Conservation (phyloP, 306 rosid genomes). For the Trifolium repens region DNA sequence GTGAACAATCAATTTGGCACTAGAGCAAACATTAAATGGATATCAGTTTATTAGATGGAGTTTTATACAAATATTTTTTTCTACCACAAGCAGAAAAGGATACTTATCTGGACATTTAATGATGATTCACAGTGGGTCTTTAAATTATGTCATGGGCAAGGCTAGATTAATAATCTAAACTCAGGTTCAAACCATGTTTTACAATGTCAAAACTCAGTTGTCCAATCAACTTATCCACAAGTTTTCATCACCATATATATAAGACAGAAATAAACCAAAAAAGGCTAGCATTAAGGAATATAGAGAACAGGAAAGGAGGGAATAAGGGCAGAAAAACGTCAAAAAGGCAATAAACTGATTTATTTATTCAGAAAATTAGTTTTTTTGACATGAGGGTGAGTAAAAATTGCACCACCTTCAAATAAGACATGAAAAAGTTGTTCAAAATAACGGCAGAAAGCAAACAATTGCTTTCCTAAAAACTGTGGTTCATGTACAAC, state of each 20-base stretch:
- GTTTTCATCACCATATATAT: neutral
- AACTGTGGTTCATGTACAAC: neutral
- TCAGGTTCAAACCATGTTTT: slow-evolving; percentile 13
- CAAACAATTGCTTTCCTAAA: neutral
- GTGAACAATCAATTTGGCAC: neutral
- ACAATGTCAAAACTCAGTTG: neutral
- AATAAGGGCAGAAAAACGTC: neutral
- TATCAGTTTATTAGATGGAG: slow-evolving; percentile 7
- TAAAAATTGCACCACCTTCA: neutral
- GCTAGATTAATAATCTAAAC: slow-evolving; percentile 1
- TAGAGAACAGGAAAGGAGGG: neutral
- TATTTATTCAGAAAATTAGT: neutral
- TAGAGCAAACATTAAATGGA: neutral
- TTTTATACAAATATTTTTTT: slow-evolving; percentile 18
- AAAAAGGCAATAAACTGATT: neutral
- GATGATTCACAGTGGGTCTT: neutral
- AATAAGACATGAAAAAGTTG: slow-evolving; percentile 1
- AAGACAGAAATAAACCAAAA: neutral
- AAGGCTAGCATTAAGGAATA: neutral
- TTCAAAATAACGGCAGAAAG: slow-evolving; percentile 1
- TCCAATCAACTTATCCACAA: slow-evolving; percentile 9
- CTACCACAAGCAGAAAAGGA: neutral
- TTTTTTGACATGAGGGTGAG: neutral
- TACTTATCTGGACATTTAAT: neutral
- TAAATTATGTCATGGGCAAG: slow-evolving; percentile 9